phyloP scores from a whole-genome alignment of 805 yeast species.

The Metschnikowia cubensis region DNA sequence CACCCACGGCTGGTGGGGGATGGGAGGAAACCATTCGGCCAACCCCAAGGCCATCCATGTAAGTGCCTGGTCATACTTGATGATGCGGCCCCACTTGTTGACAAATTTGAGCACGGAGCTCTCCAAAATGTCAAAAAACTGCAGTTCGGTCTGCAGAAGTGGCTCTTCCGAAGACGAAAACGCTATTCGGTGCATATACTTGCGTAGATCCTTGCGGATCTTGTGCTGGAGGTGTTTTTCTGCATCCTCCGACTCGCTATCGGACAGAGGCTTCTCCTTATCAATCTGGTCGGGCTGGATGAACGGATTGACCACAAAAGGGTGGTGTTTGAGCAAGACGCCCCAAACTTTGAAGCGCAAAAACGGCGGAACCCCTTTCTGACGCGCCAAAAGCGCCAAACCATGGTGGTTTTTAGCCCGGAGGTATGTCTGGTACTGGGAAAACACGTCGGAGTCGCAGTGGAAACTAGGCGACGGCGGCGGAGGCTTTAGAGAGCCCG shows the following conservation, averaged over 20 bases:
- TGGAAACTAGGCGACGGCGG: conserved; percentile 22
- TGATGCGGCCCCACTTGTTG: conserved; percentile 71
- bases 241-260: conserved; percentile 10
- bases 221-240: conserved; percentile 26
- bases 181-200: conserved; percentile 51
- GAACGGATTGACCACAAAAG: conserved; percentile 75
- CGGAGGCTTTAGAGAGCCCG: conserved; percentile 5
- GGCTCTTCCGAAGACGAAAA: conserved; percentile 23
- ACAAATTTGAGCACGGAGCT: conserved; percentile 60
- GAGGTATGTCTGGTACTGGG: conserved; percentile 53
- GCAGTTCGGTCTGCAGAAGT: conserved; percentile 44
- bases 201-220: conserved; percentile 55
- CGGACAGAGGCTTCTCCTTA: conserved; percentile 15
- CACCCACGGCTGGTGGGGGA: conserved; percentile 49
- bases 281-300: conserved; percentile 50
- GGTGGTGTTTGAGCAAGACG: conserved; percentile 71
- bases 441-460: conserved; percentile 45
- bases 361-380: conserved; percentile 80
- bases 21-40: conserved; percentile 85
- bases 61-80: conserved; percentile 76
- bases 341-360: conserved; percentile 85
- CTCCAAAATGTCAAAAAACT: conserved; percentile 54
- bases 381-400: conserved; percentile 75
- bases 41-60: conserved; percentile 85
- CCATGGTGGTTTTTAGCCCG: conserved; percentile 66